Conservation (phyloP, 1,284 basidiomycete genomes). For the Thecaphora thlaspeos region DNA sequence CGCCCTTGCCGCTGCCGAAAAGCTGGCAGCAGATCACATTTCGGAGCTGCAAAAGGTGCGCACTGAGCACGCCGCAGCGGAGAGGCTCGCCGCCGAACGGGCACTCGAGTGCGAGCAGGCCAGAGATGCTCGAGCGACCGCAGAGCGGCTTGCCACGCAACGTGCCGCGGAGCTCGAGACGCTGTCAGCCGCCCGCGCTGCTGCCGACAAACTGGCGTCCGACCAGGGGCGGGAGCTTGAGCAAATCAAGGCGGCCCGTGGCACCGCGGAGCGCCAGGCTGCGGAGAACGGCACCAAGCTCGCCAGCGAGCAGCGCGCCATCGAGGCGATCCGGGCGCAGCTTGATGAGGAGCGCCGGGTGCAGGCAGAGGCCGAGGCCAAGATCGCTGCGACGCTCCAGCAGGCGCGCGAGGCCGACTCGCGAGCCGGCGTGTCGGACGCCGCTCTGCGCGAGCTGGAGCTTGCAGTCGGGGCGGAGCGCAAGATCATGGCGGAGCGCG, state of each 20-base stretch:
- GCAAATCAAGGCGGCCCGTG: background rate
- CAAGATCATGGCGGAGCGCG: slow-evolving; percentile 42
- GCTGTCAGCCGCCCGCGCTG: background rate
- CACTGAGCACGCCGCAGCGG: background rate
- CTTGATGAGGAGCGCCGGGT: slow-evolving; percentile 1
- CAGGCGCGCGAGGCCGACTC: slow-evolving; percentile 1
- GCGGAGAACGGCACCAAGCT: background rate
- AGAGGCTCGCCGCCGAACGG: background rate
- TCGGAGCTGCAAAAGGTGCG: slow-evolving; percentile 6
- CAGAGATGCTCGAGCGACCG: slow-evolving; percentile 2
- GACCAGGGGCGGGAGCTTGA: background rate
- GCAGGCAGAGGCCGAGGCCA: background rate
- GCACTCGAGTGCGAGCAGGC: slow-evolving; percentile 6
- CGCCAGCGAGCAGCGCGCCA: background rate
- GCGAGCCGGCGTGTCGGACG: slow-evolving; percentile 10
- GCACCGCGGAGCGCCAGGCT: background rate
- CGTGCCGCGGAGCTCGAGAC: background rate
- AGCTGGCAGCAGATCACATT: background rate
- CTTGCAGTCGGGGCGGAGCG: slow-evolving; percentile 39
- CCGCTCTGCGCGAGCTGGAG: slow-evolving; percentile 36
- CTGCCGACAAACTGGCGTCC: slow-evolving; percentile 3
- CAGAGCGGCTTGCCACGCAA: slow-evolving; percentile 1
- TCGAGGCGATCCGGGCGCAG: background rate
- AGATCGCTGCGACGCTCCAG: slow-evolving; percentile 1
- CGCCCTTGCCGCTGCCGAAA: background rate